phyloP scores from a whole-genome alignment of 768 basidiomycete genomes.

The Serpula lacrymans region DNA sequence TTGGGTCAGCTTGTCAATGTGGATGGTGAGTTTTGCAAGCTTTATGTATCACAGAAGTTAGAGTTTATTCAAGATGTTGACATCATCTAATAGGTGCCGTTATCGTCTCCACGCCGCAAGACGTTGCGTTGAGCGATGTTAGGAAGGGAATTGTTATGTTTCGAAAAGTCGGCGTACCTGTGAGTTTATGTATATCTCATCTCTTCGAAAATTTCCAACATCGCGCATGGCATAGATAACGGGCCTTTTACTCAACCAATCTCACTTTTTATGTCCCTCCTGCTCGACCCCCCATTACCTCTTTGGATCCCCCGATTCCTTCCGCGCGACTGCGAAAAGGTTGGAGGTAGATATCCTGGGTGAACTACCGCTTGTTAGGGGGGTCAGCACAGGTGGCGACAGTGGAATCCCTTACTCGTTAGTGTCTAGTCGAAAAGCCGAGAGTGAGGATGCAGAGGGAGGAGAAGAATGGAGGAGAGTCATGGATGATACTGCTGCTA shows the following conservation, averaged over 20 bases:
- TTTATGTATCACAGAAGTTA: background rate
- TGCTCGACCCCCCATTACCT: constrained; percentile 63
- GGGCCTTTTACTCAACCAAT: constrained; percentile 86
- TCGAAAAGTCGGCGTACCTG: constrained; percentile 82
- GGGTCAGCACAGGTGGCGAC: constrained; percentile 73
- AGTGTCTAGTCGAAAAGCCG: constrained; percentile 10
- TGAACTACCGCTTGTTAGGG: constrained; percentile 76
- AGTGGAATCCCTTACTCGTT: constrained; percentile 54
- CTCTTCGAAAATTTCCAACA: background rate
- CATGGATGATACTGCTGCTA: constrained; percentile 26
- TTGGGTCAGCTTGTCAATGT: constrained; percentile 84
- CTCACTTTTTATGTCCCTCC: constrained; percentile 74
- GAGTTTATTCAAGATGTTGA: background rate
- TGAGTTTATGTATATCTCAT: constrained; percentile 33
- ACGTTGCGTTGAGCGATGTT: constrained; percentile 88
- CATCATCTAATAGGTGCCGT: constrained; percentile 66
- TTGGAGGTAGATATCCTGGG: constrained; percentile 68
- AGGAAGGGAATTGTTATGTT: constrained; percentile 93
- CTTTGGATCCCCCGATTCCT: constrained; percentile 68
- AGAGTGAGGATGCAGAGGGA: constrained; percentile 19
- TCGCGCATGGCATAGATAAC: constrained; percentile 58
- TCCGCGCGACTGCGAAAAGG: constrained; percentile 53
- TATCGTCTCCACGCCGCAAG: constrained; percentile 94
- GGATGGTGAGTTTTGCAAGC: constrained; percentile 56
- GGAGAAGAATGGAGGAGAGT: constrained; percentile 28